Base-by-base conservation (phyloP, 495 filamentous ascomycete species). In the Articulospora tetracladia region DNA sequence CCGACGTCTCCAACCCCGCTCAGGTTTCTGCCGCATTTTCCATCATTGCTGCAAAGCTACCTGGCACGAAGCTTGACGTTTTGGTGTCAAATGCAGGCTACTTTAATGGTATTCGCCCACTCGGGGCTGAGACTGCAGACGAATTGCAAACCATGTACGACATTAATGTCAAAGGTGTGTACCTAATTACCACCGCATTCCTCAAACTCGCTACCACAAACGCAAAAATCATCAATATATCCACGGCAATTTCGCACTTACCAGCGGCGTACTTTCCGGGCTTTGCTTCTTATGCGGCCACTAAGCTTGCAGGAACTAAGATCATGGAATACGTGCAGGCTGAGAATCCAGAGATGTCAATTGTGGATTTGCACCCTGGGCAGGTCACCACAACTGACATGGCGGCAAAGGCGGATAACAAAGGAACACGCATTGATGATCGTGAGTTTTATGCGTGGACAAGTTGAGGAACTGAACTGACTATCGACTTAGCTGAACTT, bases 331-430 rank as follows among this genome's bases (percentile, higher is more conserved):
- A 32, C 13, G 30, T 53, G 24, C 24, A 26, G 51, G 51, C 25
- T n/a, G 23, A n/a, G 27, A 26, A 53, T 17, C 25, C 24, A 3
- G 51, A 34, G n/a, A 17, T 25, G 2, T 17, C n/a, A 11, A 22
- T 53, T 6, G 6, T 60, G 11, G 24, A n/a, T 22, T 6, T 77
- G 34, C 74, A 79, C 62, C 76, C 76, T 3, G 73, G 69, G n/a
- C 30, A 32, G 30, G 68, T 76, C 19, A 71, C 75, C 1, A 61
- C 63, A 54, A 77, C 76, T 1, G 74, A 76, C 27, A 65, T 75
- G 41, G 67, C 17, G 41, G 20, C 15, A 17, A 47, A 39, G 11
- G 32, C 22, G 7, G 46, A 59, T 20, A 24, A 22, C n/a, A 28
- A 41, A 11, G 41, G 56, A 10, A 13, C 3, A 1, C 30, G 28